Base-by-base conservation (phyloP, 306 rosid genomes). In the Trifolium dubium region DNA sequence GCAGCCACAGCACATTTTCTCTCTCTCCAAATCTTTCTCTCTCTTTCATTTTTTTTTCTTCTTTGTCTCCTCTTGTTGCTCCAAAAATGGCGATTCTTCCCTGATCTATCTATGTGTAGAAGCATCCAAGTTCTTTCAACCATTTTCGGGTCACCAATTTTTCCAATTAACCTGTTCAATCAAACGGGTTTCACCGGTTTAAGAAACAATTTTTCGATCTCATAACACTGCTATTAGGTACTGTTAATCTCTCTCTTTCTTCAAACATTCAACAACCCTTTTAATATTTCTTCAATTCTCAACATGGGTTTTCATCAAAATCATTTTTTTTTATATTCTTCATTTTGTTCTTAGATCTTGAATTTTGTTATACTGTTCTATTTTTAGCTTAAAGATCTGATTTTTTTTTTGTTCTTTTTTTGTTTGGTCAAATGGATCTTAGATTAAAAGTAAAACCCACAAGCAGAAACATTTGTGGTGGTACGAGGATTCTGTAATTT, bases 381-480 rank as follows among this genome's bases (percentile, higher is more conserved):
- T 41, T 43, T 59, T 50, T 72, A 28, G 53, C 69, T 75, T 28
- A 14, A 72, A 72, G 88, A 85, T 85, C 78, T 82, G 77, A 67
- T 34, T 51, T 79, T 51, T 39, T 14, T 46, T 0, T 5, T 23
- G 23, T 23, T 28, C 7, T 11, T 50, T 29, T 28, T 71, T 50
- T 32, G 39, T 1, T 13, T 75, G 50, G 59, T 71, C 19, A 67
- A 69, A 75, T 78, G 55, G 77, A 60, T 76, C 81, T 79, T 56
- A 59, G 78, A 75, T 75, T 70, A 71, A 23, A 23, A 23, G 23
- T 23, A 23, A 79, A 79, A 65, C 76, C 76, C 76, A 40, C 41
- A 79, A 79, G 76, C 75, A 76, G 65, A 68, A 79, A 78, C 35
- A 34, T 64, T 67, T n/a, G 62, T 23, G 41, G 62, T 23, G 41